Percentiles rank a stretch among this genome's conserved stretches.
phyloP scores from a whole-genome alignment of 2,329 filamentous ascomycete genomes.

The Zelopaecilomyces penicillatus region DNA sequence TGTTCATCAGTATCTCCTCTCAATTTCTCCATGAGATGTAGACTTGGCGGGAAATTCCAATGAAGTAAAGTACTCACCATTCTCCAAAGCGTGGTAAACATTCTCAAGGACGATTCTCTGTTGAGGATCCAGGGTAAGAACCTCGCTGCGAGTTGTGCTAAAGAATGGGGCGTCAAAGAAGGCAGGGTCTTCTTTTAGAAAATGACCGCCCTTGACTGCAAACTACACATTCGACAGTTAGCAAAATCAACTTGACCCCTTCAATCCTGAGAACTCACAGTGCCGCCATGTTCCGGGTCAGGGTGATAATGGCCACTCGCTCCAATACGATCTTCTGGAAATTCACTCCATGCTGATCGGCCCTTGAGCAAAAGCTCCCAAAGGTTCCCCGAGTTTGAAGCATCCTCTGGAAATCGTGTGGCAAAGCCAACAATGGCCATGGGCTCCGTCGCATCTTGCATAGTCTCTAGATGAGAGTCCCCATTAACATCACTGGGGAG shows the following conservation, averaged over 20 bases:
- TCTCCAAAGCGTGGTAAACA: constrained; percentile 5
- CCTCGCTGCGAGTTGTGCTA: constrained; percentile 2
- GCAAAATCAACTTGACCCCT: background rate
- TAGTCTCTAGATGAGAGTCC: no score
- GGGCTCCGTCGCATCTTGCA: background rate
- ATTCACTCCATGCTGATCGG: background rate
- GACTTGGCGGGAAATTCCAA: no score
- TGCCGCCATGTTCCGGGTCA: constrained; percentile 3
- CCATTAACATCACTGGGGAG: no score
- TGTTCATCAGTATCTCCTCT: no score
- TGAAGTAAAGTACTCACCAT: background rate
- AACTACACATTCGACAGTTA: background rate
- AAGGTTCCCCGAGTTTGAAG: background rate
- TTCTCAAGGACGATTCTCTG: constrained; percentile 6
- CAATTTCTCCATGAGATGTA: no score
- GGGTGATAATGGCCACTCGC: constrained; percentile 1
- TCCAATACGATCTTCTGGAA: constrained; percentile 4
- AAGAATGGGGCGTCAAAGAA: constrained; percentile 6
- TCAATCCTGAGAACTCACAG: background rate
- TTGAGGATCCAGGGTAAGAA: constrained; percentile 3
- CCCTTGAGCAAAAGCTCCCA: constrained; percentile 1
- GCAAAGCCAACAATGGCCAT: constrained; percentile 1
- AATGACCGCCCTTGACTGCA: constrained; percentile 3
- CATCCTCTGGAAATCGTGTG: constrained; percentile 1
- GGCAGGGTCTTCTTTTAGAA: background rate